These are phyloP conservation scores for Komagataella phaffii DNA, from an alignment of 805 yeast genomes.

Conservation along the genomic window DNA sequence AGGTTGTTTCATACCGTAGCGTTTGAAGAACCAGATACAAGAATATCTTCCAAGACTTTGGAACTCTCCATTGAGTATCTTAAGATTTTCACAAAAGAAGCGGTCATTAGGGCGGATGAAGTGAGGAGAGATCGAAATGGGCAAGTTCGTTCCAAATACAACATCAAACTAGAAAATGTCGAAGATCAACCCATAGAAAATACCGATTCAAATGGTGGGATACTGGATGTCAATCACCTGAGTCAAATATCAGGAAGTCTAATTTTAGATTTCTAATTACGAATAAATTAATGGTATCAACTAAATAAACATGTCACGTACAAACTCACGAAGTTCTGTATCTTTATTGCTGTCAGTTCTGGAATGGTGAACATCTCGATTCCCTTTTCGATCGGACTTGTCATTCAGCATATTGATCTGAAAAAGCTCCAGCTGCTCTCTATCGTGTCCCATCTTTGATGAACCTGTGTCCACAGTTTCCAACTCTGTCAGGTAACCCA, in stretches of 20 bases:
- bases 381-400: background rate
- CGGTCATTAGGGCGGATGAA: conserved; percentile 43
- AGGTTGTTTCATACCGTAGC: conserved; percentile 37
- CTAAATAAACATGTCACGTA: background rate
- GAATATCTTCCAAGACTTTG: conserved; percentile 33
- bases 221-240: conserved; percentile 40
- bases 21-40: conserved; percentile 30
- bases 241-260: conserved; percentile 43
- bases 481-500: background rate
- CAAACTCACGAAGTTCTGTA: background rate
- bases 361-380: background rate
- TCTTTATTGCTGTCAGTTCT: background rate
- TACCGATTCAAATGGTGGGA: conserved; percentile 11
- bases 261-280: conserved; percentile 24
- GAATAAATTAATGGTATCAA: background rate
- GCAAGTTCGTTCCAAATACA: conserved; percentile 7
- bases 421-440: background rate
- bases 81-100: conserved; percentile 43
- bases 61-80: conserved; percentile 40
- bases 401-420: background rate
- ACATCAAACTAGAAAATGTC: conserved; percentile 5
- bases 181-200: conserved; percentile 4
- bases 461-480: background rate
- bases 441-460: background rate
- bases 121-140: conserved; percentile 20